Base-by-base conservation (phyloP, 169 alveolate species). In the Pseudocohnilembus persalinus region DNA sequence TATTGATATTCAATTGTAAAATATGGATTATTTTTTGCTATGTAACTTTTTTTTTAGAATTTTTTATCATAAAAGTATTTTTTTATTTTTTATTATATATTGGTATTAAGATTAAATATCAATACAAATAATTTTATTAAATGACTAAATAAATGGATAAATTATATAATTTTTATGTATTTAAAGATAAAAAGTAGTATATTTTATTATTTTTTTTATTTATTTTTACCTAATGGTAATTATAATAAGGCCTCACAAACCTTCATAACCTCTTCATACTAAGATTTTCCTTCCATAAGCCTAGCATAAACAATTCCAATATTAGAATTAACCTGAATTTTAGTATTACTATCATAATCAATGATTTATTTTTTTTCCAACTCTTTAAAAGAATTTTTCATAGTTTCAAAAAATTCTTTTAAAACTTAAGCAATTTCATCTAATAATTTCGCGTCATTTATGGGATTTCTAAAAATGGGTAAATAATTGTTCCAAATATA, bases 401-500 rank as follows among this genome's bases (percentile, higher is more conserved):
- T 92, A 26, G 93, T 88, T 81, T 96, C 98, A 77, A 93, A 92
- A 81, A 94, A 88, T 33, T 94, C 93, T 79, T 92, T 91, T 80
- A 96, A 82, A 24, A 93, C 85, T 29, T 92, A 92, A 27, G 93
- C 85, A 33, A 93, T 91, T 76, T 93, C 93, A 73, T 90, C 89
- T 29, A 93, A 89, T 75, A 94, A 82, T 31, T 92, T 77, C n/a
- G 92, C 91, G 73, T 89, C 92, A 87, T 90, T 93, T 30, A 86
- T 91, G 49, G 94, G 92, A 31, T 83, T 90, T 79, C 93, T 84
- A 76, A 96, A 83, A 24, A 93, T 68, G 27, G 96, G 92, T 29
- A 94, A 82, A 32, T 92, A 95, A 76, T 90, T 93, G 83, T 96
- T 94, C 97, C 97, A 96, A 72, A 93, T 88, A 73, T 89, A 81